Evolutionary conservation across 208 protist species (phyloP).

Genomic region (Trypanosoma grayi): DNA sequence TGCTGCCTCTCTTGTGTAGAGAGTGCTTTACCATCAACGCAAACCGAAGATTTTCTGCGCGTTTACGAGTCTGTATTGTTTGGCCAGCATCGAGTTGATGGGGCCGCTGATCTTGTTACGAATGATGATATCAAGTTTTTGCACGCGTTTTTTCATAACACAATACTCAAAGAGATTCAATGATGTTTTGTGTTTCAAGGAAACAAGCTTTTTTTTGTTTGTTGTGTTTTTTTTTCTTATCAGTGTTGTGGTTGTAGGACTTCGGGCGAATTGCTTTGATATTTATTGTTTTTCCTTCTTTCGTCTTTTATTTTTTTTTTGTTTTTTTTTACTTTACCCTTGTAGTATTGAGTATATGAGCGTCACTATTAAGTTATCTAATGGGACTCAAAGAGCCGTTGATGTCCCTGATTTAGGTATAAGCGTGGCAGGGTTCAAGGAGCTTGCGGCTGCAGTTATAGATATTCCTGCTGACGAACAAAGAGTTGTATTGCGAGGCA

Average conservation of each 20-base stretch:
- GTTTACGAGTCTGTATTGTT: conserved; percentile 82
- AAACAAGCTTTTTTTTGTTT: conserved; percentile 16
- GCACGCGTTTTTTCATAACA: conserved; percentile 87
- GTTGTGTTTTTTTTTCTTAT: conserved; percentile 10
- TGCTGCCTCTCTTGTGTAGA: conserved; percentile 80
- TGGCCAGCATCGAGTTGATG: conserved; percentile 61
- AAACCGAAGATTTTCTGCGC: conserved; percentile 67
- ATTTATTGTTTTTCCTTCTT: background rate
- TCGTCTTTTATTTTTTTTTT: conserved; percentile 25
- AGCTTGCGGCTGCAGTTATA: conserved; percentile 33
- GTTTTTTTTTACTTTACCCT: conserved; percentile 20
- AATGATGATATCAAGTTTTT: conserved; percentile 88
- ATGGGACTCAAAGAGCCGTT: conserved; percentile 69
- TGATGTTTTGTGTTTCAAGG: conserved; percentile 13
- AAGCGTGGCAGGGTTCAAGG: conserved; percentile 72
- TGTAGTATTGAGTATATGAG: conserved; percentile 39
- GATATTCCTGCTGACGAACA: conserved; percentile 82
- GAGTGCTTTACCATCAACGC: conserved; percentile 48
- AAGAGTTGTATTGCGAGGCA: conserved; percentile 76
- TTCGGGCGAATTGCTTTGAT: background rate
- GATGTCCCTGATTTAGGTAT: conserved; percentile 72
- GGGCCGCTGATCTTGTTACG: conserved; percentile 45
- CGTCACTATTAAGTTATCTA: conserved; percentile 77
- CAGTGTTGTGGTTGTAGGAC: background rate
- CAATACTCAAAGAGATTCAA: conserved; percentile 73